Evolutionary conservation across 192 early-diverging fungal genomes (phyloP).

Genomic region (Gorgonomyces haynaldii): DNA sequence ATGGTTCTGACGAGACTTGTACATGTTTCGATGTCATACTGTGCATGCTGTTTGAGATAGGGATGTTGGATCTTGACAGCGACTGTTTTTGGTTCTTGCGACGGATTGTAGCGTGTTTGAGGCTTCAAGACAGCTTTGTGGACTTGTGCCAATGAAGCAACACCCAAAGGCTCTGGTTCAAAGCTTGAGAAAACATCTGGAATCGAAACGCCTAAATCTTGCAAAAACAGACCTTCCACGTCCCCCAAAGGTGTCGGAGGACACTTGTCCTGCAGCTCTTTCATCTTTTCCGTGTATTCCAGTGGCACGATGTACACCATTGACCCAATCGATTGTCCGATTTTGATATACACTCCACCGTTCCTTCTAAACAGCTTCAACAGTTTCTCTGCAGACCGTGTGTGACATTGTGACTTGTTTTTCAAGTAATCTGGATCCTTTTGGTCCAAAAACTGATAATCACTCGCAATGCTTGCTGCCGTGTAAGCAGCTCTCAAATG

Average conservation of each 20-base stretch:
- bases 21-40: conserved; percentile 66
- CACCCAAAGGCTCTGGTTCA: conserved; percentile 76
- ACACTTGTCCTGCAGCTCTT: conserved; percentile 69
- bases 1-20: conserved; percentile 23
- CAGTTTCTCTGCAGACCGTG: conserved; percentile 55
- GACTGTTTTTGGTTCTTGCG: conserved; percentile 30
- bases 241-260: conserved; percentile 61
- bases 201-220: conserved; percentile 55
- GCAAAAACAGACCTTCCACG: conserved; percentile 53
- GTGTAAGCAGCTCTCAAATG: no score
- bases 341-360: conserved; percentile 79
- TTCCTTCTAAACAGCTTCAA: conserved; percentile 47
- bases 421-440: neutral
- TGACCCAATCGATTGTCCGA: conserved; percentile 77
- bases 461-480: no score
- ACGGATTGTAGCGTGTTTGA: conserved; percentile 39
- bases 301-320: conserved; percentile 76
- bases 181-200: conserved; percentile 63
- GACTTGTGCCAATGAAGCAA: conserved; percentile 89
- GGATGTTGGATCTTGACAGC: conserved; percentile 94
- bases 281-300: conserved; percentile 84
- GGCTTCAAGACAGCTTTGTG: conserved; percentile 61
- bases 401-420: conserved; percentile 24
- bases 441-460: no score
- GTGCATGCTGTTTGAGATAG: conserved; percentile 59